Evolutionary conservation across 345 rosid genomes (phyloP).

Genomic region (Turritis glabra): DNA sequence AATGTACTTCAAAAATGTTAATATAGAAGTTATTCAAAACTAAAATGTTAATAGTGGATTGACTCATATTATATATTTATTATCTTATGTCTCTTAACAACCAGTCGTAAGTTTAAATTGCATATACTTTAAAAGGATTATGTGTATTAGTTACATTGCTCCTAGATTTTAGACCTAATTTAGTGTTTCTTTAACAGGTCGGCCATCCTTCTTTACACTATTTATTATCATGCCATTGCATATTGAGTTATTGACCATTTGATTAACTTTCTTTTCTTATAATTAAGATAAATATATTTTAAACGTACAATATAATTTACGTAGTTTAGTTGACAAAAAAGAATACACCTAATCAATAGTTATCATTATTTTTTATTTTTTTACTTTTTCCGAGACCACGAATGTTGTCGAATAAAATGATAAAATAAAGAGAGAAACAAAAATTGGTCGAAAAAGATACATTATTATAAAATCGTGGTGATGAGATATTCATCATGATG

Average conservation of each 20-base stretch:
- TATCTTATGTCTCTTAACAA: no score
- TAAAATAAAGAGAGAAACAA: background rate
- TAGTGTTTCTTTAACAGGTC: background rate
- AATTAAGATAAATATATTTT: background rate
- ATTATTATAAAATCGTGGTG: slow-evolving; percentile 34
- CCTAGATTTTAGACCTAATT: background rate
- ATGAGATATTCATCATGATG: slow-evolving; percentile 39
- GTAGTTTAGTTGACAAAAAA: background rate
- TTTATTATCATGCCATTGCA: background rate
- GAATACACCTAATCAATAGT: background rate
- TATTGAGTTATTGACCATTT: background rate
- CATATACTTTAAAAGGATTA: background rate
- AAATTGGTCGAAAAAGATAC: slow-evolving; percentile 5
- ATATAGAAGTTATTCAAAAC: no score
- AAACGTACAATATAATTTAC: background rate
- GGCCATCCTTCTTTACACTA: background rate
- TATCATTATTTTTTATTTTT: no score
- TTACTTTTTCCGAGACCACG: background rate
- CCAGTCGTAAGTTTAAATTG: background rate
- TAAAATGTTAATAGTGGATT: no score
- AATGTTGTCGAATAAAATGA: slow-evolving; percentile 2
- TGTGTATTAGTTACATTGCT: background rate
- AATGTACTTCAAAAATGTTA: no score
- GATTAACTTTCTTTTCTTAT: background rate
- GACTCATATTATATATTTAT: no score